A percentile compares a stretch with the other conserved stretches of the same genome.
These are phyloP conservation scores for Pisolithus sp. DNA, from an alignment of 768 basidiomycete species.

Conservation along the genomic window DNA sequence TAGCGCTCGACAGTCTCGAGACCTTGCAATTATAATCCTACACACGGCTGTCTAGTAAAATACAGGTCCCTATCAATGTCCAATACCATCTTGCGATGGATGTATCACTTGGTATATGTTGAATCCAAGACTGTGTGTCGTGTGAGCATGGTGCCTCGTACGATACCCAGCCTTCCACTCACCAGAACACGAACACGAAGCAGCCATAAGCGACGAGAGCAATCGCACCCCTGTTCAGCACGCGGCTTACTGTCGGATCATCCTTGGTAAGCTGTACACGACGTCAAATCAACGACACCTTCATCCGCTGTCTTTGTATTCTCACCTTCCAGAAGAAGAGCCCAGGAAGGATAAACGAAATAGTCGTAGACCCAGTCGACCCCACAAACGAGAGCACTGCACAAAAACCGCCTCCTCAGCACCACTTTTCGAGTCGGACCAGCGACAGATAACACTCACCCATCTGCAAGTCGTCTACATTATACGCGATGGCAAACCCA, in stretches of 20 bases:
- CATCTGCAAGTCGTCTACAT: constrained; percentile 71
- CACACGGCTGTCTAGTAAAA: not conserved
- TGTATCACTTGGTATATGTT: constrained; percentile 66
- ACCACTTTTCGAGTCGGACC: not conserved
- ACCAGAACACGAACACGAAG: constrained; percentile 86
- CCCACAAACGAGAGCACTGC: constrained; percentile 94
- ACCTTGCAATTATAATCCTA: not conserved
- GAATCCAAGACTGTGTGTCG: constrained; percentile 54
- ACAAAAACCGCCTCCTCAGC: constrained; percentile 11
- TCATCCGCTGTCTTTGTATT: constrained; percentile 3
- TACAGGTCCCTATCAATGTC: not conserved
- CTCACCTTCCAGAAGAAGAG: constrained; percentile 88
- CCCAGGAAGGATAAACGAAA: constrained; percentile 93
- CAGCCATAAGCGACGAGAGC: constrained; percentile 70
- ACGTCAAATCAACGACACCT: constrained; percentile 2
- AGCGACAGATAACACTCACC: constrained; percentile 38
- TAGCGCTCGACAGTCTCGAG: no score
- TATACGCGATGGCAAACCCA: constrained; percentile 70
- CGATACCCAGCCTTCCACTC: constrained; percentile 25
- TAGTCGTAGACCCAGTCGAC: constrained; percentile 92
- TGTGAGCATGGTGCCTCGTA: constrained; percentile 3
- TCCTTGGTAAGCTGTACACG: constrained; percentile 56
- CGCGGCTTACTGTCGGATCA: constrained; percentile 46
- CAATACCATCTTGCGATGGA: constrained; percentile 12
- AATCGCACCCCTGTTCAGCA: constrained; percentile 56